Conservation (phyloP, 495 filamentous ascomycete genomes). For the Diplogelasinospora grovesii region DNA sequence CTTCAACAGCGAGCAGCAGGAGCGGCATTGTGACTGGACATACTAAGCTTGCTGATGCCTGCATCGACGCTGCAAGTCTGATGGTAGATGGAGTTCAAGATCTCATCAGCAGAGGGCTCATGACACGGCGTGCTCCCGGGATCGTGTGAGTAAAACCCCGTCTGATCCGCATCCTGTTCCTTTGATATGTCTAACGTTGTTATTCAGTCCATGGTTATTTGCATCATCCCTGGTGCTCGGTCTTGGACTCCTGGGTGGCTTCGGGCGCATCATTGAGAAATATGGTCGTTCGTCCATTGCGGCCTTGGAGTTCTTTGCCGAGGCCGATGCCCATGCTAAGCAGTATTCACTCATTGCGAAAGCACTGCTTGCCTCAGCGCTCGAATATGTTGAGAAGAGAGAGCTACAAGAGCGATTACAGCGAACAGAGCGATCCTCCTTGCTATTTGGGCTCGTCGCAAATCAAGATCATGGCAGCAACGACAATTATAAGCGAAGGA, state of each 20-base stretch:
- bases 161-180: neutral
- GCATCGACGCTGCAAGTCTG: constrained; percentile 40
- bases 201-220: constrained; percentile 38
- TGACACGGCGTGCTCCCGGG: constrained; percentile 33
- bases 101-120: constrained; percentile 23
- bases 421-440: constrained; percentile 36
- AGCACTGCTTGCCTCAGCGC: constrained; percentile 32
- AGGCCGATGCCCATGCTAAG: constrained; percentile 33
- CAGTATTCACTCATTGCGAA: constrained; percentile 43
- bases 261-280: constrained; percentile 40
- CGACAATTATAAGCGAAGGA: neutral
- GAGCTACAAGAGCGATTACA: constrained; percentile 32
- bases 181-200: neutral
- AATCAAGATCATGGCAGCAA: neutral
- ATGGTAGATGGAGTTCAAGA: constrained; percentile 35
- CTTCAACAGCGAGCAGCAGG: neutral
- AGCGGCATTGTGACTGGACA: constrained; percentile 19
- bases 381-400: constrained; percentile 31
- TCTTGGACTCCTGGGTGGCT: constrained; percentile 35
- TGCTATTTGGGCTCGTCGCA: constrained; percentile 37
- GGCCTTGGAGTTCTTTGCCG: constrained; percentile 36
- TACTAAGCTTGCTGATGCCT: constrained; percentile 38
- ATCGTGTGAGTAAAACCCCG: constrained; percentile 30
- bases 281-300: constrained; percentile 32
- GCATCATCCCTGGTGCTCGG: constrained; percentile 41